A percentile compares a stretch with the other conserved stretches of the same genome.
These are phyloP conservation scores for Fusarium pseudoanthophilum DNA, from an alignment of 2,329 filamentous ascomycete genomes.

Conservation along the genomic window DNA sequence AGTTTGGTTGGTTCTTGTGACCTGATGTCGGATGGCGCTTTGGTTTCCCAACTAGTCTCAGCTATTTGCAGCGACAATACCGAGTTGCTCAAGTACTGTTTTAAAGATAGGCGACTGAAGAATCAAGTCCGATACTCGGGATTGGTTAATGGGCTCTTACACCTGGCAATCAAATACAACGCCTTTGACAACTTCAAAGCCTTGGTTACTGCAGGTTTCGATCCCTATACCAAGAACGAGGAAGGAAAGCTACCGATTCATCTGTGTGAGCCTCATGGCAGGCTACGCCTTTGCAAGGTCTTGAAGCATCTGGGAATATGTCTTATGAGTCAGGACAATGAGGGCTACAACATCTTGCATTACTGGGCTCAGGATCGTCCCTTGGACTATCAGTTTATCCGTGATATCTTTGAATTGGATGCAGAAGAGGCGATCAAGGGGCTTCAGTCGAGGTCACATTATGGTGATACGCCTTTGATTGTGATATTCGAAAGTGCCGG, in stretches of 20 bases:
- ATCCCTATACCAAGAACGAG: background rate
- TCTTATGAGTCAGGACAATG: background rate
- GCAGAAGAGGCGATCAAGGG: background rate
- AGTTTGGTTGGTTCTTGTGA: background rate
- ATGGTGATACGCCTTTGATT: background rate
- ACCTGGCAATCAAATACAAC: background rate
- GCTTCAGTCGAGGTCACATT: background rate
- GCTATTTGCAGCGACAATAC: background rate
- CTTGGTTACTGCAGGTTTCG: background rate
- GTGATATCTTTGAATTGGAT: background rate
- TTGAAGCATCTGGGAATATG: background rate
- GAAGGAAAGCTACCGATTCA: background rate
- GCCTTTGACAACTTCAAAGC: background rate
- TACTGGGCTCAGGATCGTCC: background rate
- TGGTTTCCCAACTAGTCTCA: background rate
- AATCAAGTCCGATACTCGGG: background rate
- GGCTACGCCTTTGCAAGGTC: no score
- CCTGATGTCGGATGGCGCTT: background rate
- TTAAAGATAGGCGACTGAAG: background rate
- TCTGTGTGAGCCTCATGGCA: background rate
- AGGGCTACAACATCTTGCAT: background rate
- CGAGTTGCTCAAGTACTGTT: background rate
- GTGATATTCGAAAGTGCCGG: no score
- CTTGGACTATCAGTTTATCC: background rate
- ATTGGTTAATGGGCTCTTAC: fast-evolving